Conservation (phyloP, 2,329 filamentous ascomycete genomes). For the Aaosphaeria pasadenensis region DNA sequence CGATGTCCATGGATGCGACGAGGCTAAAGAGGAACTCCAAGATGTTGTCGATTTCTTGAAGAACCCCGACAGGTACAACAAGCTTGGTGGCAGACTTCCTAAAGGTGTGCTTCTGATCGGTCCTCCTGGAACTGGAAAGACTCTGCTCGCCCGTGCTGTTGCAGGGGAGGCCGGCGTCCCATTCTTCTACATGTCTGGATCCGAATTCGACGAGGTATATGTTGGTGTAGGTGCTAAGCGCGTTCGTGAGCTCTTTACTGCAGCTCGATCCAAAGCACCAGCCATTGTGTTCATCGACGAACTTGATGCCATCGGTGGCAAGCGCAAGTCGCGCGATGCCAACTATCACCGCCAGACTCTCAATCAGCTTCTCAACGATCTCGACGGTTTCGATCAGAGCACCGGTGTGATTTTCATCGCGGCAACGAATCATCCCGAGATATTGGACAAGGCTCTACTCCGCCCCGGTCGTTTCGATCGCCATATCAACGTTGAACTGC, state of each 20-base stretch:
- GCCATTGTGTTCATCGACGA: slow-evolving; percentile 96
- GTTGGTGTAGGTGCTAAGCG: slow-evolving; percentile 96
- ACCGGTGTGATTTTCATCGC: slow-evolving; percentile 94
- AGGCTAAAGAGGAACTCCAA: slow-evolving; percentile 96
- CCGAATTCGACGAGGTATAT: slow-evolving; percentile 97
- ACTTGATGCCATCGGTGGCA: slow-evolving; percentile 89
- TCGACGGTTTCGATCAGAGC: slow-evolving; percentile 95
- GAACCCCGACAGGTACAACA: slow-evolving; percentile 89
- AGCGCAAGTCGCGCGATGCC: slow-evolving; percentile 87
- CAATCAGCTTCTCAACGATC: slow-evolving; percentile 93
- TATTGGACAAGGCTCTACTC: slow-evolving; percentile 91
- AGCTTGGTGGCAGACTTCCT: slow-evolving; percentile 91
- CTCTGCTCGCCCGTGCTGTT: slow-evolving; percentile 88
- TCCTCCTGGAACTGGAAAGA: slow-evolving; percentile 96
- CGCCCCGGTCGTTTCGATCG: slow-evolving; percentile 94
- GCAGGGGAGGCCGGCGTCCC: slow-evolving; percentile 96
- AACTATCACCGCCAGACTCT: slow-evolving; percentile 96
- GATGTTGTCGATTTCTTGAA: slow-evolving; percentile 96
- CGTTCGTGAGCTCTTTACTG: slow-evolving; percentile 85
- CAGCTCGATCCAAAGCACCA: slow-evolving; percentile 81
- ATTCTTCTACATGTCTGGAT: slow-evolving; percentile 99
- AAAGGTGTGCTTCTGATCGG: slow-evolving; percentile 95
- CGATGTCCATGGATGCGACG: slow-evolving; percentile 95
- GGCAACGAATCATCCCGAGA: slow-evolving; percentile 92
- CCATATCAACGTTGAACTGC: slow-evolving; percentile 82